Conservation (phyloP, 2,329 filamentous ascomycete species). For the Tolypocladium pustulatum region DNA sequence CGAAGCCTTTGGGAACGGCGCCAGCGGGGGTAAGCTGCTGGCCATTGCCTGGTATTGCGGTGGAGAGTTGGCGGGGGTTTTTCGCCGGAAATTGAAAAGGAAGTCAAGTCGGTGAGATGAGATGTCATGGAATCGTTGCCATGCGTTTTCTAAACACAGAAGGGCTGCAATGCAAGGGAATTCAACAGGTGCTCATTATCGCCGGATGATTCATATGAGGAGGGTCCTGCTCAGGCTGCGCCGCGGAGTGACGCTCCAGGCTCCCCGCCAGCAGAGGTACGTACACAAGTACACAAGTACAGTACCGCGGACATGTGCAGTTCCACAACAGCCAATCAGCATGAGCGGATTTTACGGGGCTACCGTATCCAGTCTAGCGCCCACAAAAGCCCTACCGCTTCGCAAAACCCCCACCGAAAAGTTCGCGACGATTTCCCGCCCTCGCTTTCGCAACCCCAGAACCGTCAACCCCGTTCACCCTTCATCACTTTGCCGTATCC, state of each 20-base stretch:
- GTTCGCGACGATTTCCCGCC: not conserved
- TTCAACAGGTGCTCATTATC: not conserved
- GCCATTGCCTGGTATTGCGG: conserved; percentile 18
- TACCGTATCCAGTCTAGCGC: conserved; percentile 9
- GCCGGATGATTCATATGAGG: conserved; percentile 9
- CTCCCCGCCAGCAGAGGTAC: conserved; percentile 2
- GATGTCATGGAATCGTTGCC: not conserved
- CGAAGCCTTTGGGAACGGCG: conserved; percentile 60
- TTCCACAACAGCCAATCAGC: conserved; percentile 4
- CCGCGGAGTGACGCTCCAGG: not conserved
- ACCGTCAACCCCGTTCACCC: conserved; percentile 19
- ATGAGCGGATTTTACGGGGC: too few species aligned
- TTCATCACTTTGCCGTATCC: conserved; percentile 75
- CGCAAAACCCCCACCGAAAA: conserved; percentile 10
- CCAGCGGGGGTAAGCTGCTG: conserved; percentile 56
- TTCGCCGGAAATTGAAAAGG: not conserved
- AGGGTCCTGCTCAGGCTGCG: not conserved
- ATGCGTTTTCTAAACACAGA: not conserved
- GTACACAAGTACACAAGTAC: too few species aligned
- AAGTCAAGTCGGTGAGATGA: not conserved
- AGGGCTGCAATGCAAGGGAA: not conserved
- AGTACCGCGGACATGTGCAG: not conserved
- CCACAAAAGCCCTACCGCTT: conserved; percentile 10
- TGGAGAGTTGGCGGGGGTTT: not conserved
- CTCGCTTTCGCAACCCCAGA: conserved; percentile 1